Percentiles rank a stretch among this genome's conserved stretches.
phyloP scores from a whole-genome alignment of 2,329 filamentous ascomycete species.

The Arthroderma sp. region DNA sequence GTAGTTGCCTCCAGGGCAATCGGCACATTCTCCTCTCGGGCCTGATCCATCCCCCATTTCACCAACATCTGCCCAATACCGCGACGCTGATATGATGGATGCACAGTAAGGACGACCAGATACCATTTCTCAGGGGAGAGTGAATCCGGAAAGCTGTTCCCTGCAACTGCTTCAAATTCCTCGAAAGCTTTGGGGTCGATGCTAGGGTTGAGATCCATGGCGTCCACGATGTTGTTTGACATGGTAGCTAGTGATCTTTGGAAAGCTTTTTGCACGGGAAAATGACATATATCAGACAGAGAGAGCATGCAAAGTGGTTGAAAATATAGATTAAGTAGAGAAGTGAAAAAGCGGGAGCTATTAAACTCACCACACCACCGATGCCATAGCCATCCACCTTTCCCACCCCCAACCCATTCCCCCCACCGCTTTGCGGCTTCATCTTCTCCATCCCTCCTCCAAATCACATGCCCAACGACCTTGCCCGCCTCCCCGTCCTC shows the following conservation, averaged over 20 bases:
- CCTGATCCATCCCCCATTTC: conserved; percentile 11
- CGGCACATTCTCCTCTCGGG: conserved; percentile 12
- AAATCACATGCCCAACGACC: conserved; percentile 11
- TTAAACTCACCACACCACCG: too few relatives aligned
- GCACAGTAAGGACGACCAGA: conserved; percentile 14
- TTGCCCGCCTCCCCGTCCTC: conserved; percentile 6
- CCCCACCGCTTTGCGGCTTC: conserved; percentile 9
- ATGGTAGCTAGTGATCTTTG: background rate
- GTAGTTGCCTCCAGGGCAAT: conserved; percentile 12
- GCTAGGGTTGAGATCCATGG: conserved; percentile 8
- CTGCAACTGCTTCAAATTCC: conserved; percentile 3
- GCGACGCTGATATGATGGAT: conserved; percentile 13
- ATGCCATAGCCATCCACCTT: too few relatives aligned
- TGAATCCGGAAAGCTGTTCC: conserved; percentile 7
- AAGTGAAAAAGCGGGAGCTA: too few relatives aligned
- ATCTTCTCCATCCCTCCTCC: conserved; percentile 4
- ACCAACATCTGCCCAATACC: conserved; percentile 14
- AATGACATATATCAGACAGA: too few relatives aligned
- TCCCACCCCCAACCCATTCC: background rate
- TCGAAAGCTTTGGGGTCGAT: conserved; percentile 2
- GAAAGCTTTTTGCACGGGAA: too few relatives aligned
- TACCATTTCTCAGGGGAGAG: conserved; percentile 15
- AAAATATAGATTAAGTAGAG: too few relatives aligned
- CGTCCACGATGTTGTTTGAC: background rate
- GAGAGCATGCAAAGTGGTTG: too few relatives aligned